These are phyloP conservation scores for Exophiala sp. DNA, from an alignment of 2,329 filamentous ascomycete species.

Conservation along the genomic window DNA sequence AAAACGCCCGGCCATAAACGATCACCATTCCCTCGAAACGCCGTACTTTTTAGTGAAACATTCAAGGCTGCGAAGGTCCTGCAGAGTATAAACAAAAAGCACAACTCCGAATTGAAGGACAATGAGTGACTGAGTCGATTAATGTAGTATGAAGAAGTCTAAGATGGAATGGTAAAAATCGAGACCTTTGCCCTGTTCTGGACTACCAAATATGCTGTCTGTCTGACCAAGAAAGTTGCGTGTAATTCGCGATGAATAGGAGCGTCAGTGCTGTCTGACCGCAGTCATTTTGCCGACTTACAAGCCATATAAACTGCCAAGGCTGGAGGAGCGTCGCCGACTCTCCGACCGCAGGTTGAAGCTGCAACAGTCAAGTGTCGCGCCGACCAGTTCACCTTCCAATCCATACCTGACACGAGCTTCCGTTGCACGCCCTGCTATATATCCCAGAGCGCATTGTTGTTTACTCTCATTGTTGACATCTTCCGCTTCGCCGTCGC, in stretches of 20 bases:
- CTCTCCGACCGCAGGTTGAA: not conserved
- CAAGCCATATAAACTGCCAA: not conserved
- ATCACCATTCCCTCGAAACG: constrained; percentile 18
- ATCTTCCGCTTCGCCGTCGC: not conserved
- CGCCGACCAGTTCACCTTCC: not conserved
- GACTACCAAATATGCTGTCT: too few relatives aligned
- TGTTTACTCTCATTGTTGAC: not conserved
- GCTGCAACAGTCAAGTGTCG: not conserved
- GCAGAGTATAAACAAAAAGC: not conserved
- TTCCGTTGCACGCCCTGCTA: not conserved
- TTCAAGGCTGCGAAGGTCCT: not conserved
- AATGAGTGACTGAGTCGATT: constrained; percentile 1
- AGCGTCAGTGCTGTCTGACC: too few relatives aligned
- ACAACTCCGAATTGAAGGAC: not conserved
- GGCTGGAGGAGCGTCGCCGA: constrained; percentile 1
- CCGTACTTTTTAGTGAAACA: not conserved
- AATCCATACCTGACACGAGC: not conserved
- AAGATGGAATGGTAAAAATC: not conserved
- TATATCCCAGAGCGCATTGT: not conserved
- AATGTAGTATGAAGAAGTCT: not conserved
- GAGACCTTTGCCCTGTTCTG: not conserved
- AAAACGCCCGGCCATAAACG: constrained; percentile 12
- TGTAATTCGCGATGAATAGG: too few relatives aligned
- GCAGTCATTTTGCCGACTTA: too few relatives aligned
- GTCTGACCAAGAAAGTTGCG: too few relatives aligned